These are phyloP conservation scores for Hortiboletus rubellus DNA, from an alignment of 1,284 basidiomycete species.

Conservation along the genomic window DNA sequence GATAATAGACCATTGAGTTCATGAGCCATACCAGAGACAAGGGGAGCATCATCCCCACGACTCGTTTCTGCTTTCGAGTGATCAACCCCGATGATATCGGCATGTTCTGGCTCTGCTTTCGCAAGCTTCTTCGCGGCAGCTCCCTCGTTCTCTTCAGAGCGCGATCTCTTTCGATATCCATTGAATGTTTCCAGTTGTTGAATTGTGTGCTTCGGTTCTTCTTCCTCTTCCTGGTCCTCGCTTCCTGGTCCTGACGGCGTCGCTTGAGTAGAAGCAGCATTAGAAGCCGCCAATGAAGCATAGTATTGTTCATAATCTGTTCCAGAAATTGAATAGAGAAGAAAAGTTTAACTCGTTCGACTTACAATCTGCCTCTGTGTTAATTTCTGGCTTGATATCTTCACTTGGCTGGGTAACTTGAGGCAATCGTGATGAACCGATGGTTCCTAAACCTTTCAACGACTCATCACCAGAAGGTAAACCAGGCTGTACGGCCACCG, in stretches of 20 bases:
- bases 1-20: not conserved
- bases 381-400: constrained; percentile 57
- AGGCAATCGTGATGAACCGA: constrained; percentile 41
- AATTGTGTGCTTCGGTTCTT: constrained; percentile 63
- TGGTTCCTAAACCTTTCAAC: constrained; percentile 60
- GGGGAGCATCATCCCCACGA: constrained; percentile 40
- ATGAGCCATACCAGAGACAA: constrained; percentile 58
- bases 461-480: constrained; percentile 65
- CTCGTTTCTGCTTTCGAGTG: not conserved
- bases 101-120: constrained; percentile 38
- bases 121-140: constrained; percentile 45
- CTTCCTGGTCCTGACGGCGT: constrained; percentile 56
- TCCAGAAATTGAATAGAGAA: constrained; percentile 1
- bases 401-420: constrained; percentile 33
- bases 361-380: constrained; percentile 65
- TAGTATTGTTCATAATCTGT: constrained; percentile 79
- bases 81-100: constrained; percentile 3
- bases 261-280: constrained; percentile 53
- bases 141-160: constrained; percentile 61
- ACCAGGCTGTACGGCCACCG: constrained; percentile 37
- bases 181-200: constrained; percentile 68
- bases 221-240: constrained; percentile 60
- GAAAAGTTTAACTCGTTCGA: constrained; percentile 7
- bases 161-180: constrained; percentile 67
- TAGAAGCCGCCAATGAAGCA: constrained; percentile 66